Conservation (phyloP, 192 early-diverging fungal genomes). For the Linnemannia zychae region DNA sequence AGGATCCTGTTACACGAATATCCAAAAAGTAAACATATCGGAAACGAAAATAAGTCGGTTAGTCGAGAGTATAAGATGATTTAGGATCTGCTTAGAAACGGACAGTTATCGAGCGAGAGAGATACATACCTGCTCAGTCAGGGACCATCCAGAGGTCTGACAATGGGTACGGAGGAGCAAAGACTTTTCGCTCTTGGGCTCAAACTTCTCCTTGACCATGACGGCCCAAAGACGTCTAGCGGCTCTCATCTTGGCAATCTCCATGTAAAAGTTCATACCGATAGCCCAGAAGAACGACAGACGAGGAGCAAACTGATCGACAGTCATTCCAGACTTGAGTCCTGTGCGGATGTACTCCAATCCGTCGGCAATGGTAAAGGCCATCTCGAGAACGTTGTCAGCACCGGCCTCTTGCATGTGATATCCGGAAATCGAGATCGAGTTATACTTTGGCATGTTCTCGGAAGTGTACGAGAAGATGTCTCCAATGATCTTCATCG, state of each 20-base stretch:
- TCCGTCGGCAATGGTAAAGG: conserved; percentile 94
- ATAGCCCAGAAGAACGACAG: conserved; percentile 94
- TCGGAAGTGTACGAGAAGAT: conserved; percentile 91
- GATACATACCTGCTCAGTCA: conserved; percentile 80
- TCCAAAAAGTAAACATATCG: no score
- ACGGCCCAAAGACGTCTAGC: conserved; percentile 88
- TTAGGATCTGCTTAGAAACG: not conserved
- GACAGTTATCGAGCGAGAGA: not conserved
- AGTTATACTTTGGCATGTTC: conserved; percentile 96
- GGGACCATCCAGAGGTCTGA: conserved; percentile 93
- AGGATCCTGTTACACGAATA: conserved; percentile 68
- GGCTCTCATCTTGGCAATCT: conserved; percentile 92
- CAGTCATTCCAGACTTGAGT: conserved; percentile 86
- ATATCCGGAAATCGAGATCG: conserved; percentile 95
- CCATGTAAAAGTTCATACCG: conserved; percentile 97
- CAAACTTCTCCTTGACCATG: conserved; percentile 85
- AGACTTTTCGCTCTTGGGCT: conserved; percentile 84
- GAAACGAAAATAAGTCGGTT: not conserved
- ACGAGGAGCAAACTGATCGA: conserved; percentile 90
- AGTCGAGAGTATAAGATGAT: not conserved
- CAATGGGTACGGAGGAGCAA: conserved; percentile 90
- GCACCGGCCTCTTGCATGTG: conserved; percentile 95
- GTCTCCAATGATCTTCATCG: conserved; percentile 92
- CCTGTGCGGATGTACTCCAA: conserved; percentile 85
- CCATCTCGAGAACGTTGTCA: conserved; percentile 88